Conservation (phyloP, 495 filamentous ascomycete genomes). For the Penicillium salamii region DNA sequence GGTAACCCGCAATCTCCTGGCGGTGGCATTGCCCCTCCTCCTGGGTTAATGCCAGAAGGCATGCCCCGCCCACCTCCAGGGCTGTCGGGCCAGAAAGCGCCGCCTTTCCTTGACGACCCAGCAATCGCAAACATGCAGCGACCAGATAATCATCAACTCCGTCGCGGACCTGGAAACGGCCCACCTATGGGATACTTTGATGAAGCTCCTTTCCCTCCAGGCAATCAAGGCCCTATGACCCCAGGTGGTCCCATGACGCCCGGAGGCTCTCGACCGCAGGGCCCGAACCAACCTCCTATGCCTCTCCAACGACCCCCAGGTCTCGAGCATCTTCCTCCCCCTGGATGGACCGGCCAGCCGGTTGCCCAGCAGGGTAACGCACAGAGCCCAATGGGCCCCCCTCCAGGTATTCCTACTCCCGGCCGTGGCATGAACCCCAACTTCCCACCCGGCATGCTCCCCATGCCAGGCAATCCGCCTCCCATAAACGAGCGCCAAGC, state of each 20-base stretch:
- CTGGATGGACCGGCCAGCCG: slow-evolving; percentile 38
- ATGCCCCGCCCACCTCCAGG: slow-evolving; percentile 47
- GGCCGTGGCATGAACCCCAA: slow-evolving; percentile 38
- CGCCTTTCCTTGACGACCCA: slow-evolving; percentile 46
- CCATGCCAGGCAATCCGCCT: slow-evolving; percentile 38
- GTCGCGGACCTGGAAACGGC: slow-evolving; percentile 36
- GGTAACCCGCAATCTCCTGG: slow-evolving; percentile 33
- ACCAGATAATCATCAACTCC: slow-evolving; percentile 42
- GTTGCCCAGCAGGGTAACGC: slow-evolving; percentile 38
- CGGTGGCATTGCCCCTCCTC: slow-evolving; percentile 31
- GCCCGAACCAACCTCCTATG: slow-evolving; percentile 35
- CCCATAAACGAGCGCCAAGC: slow-evolving; percentile 37
- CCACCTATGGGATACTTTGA: slow-evolving; percentile 48
- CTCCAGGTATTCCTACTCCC: slow-evolving; percentile 45
- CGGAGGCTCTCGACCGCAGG: slow-evolving; percentile 35
- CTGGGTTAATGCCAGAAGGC: slow-evolving; percentile 44
- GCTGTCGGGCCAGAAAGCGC: slow-evolving; percentile 34
- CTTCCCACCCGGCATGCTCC: slow-evolving; percentile 45
- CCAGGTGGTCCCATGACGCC: slow-evolving; percentile 40
- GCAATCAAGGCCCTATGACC: slow-evolving; percentile 35
- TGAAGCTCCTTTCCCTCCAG: slow-evolving; percentile 38
- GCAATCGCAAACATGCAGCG: slow-evolving; percentile 48
- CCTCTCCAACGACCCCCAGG: slow-evolving; percentile 48
- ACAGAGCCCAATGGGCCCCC: slow-evolving; percentile 42
- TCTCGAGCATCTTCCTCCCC: slow-evolving; percentile 46